Percentiles rank a stretch among this genome's conserved stretches.
These are phyloP conservation scores for Carex pumila DNA, from an alignment of 176 grass and related monocot genomes.

Conservation along the genomic window DNA sequence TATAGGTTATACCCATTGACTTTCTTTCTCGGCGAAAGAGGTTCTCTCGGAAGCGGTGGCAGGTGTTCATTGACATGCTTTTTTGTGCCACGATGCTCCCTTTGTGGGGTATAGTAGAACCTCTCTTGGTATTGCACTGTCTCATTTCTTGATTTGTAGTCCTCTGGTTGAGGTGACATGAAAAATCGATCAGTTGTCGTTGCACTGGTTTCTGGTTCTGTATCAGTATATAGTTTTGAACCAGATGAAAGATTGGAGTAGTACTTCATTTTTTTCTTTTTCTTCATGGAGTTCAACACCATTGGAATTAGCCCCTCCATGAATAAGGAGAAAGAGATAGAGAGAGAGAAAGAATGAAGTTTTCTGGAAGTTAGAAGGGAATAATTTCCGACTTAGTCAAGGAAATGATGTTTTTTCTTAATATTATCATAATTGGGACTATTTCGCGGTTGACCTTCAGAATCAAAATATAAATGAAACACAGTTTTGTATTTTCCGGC, in stretches of 20 bases:
- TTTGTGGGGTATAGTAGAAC: neutral
- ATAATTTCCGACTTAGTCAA: neutral
- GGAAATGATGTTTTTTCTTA: neutral
- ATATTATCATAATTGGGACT: neutral
- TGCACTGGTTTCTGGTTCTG: neutral
- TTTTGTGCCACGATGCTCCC: neutral
- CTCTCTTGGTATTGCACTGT: neutral
- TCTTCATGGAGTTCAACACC: conserved; percentile 43
- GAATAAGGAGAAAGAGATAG: neutral
- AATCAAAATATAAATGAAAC: neutral
- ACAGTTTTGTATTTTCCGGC: neutral
- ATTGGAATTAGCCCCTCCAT: conserved; percentile 53
- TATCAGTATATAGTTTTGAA: neutral
- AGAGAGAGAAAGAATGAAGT: neutral
- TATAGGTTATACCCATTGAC: neutral
- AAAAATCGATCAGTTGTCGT: conserved; percentile 10
- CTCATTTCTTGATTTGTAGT: neutral
- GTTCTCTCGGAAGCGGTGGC: conserved; percentile 15
- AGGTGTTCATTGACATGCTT: neutral
- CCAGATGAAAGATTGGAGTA: conserved; percentile 39
- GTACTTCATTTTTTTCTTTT: conserved; percentile 40
- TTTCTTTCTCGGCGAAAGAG: conserved; percentile 15
- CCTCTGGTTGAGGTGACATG: conserved; percentile 31
- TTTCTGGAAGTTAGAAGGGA: neutral
- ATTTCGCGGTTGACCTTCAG: neutral